Percentiles rank a stretch among this genome's conserved stretches.
Evolutionary conservation across 257 asterid species (phyloP).

Genomic region (Scutellaria minor): DNA sequence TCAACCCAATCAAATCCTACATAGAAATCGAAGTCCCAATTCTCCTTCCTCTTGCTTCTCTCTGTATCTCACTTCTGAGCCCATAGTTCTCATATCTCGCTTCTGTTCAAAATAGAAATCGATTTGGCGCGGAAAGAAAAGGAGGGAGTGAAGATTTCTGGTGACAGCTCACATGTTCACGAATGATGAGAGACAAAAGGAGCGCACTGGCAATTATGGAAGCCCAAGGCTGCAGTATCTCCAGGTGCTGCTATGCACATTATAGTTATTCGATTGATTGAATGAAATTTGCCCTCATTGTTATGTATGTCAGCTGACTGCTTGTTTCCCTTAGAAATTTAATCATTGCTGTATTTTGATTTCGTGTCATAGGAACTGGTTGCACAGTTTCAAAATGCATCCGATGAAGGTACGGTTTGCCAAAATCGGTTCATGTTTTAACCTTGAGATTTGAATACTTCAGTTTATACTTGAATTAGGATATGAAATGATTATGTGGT

Average conservation of each 20-base stretch:
- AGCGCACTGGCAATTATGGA: constrained; percentile 87
- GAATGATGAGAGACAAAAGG: constrained; percentile 78
- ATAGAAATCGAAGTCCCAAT: no score
- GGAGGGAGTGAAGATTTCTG: not conserved
- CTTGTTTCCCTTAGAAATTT: not conserved
- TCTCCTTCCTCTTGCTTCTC: no score
- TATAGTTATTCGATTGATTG: not conserved
- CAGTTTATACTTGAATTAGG: not conserved
- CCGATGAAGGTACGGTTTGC: constrained; percentile 66
- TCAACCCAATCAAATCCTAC: no score
- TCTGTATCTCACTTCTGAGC: no score
- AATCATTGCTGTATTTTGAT: not conserved
- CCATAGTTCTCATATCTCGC: no score
- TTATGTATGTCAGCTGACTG: not conserved
- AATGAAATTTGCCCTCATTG: not conserved
- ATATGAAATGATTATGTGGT: constrained; percentile 2
- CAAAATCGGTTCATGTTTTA: constrained; percentile 17
- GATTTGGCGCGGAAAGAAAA: no score
- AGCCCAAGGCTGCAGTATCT: constrained; percentile 75
- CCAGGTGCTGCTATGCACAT: constrained; percentile 56
- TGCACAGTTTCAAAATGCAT: constrained; percentile 73
- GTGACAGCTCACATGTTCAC: constrained; percentile 61
- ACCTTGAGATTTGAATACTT: not conserved
- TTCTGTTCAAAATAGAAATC: no score
- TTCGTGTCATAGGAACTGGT: constrained; percentile 68